Conservation (phyloP, 495 filamentous ascomycete genomes). For the Penicillium macrosclerotiorum region DNA sequence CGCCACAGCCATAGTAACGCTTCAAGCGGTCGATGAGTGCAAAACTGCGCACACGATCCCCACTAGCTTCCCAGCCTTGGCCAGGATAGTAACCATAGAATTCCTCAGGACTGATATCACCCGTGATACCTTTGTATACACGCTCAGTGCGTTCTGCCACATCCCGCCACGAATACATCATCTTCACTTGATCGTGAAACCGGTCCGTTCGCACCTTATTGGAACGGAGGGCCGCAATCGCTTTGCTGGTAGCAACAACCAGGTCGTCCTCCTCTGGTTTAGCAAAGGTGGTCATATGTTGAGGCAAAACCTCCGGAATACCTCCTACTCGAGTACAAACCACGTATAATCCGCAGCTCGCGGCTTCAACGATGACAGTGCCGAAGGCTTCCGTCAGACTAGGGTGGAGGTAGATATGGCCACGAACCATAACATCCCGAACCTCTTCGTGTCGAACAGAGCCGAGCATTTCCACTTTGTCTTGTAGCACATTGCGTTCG, state of each 20-base stretch:
- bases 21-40: constrained; percentile 92
- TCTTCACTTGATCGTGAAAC: constrained; percentile 94
- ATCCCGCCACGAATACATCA: constrained; percentile 98
- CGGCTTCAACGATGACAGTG: constrained; percentile 95
- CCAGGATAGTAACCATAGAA: constrained; percentile 77
- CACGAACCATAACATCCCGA: constrained; percentile 95
- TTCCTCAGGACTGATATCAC: constrained; percentile 76
- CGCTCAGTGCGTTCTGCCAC: constrained; percentile 89
- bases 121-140: constrained; percentile 89
- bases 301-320: constrained; percentile 91
- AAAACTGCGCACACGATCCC: constrained; percentile 78
- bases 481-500: constrained; percentile 91
- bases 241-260: constrained; percentile 72
- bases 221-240: constrained; percentile 82
- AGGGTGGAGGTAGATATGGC: constrained; percentile 95
- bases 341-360: constrained; percentile 90
- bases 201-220: constrained; percentile 88
- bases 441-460: constrained; percentile 94
- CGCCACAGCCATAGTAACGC: constrained; percentile 97
- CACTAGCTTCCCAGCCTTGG: constrained; percentile 62
- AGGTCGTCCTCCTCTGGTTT: constrained; percentile 71
- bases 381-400: constrained; percentile 95
- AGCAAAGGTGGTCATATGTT: constrained; percentile 83
- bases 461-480: constrained; percentile 87
- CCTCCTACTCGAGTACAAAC: constrained; percentile 96